A percentile compares a stretch with the other conserved stretches of the same genome.
Conservation (phyloP, 2,329 filamentous ascomycete genomes). For the Botryosphaeria dothidea region DNA sequence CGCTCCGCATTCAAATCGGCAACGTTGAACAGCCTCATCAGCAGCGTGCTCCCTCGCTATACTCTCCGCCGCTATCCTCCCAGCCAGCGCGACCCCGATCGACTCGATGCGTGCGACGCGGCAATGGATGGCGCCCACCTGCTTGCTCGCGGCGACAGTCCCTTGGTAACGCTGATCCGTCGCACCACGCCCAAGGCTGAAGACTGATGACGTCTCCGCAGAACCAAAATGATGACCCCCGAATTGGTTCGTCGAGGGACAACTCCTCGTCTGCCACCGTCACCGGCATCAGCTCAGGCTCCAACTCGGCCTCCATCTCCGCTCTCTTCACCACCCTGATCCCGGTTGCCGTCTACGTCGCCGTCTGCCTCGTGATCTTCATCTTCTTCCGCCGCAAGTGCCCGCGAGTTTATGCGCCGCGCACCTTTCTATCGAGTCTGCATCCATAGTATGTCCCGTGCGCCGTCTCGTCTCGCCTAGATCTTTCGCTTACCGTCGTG, state of each 20-base stretch:
- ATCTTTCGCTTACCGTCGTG: conserved; percentile 22
- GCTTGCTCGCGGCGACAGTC: not conserved
- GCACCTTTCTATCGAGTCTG: conserved; percentile 28
- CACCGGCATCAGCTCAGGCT: conserved; percentile 33
- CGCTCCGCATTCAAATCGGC: conserved; percentile 1
- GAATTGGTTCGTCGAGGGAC: conserved; percentile 48
- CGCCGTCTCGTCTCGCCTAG: conserved; percentile 20
- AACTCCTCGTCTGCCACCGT: conserved; percentile 43
- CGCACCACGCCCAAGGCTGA: not conserved
- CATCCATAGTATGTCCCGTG: not conserved
- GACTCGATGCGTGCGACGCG: conserved; percentile 2
- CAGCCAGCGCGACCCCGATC: not conserved
- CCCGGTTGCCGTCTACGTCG: conserved; percentile 53
- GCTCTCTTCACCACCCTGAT: conserved; percentile 52
- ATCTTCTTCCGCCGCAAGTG: conserved; percentile 52
- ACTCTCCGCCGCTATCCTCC: too few relatives aligned
- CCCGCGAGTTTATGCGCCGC: conserved; percentile 58
- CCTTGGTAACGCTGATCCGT: not conserved
- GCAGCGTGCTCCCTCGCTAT: not conserved
- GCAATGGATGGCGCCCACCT: not conserved
- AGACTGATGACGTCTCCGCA: not conserved
- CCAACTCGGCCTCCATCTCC: conserved; percentile 40
- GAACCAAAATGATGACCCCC: conserved; percentile 33
- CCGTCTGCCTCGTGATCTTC: conserved; percentile 54
- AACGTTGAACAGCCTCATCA: not conserved